Percentiles rank a stretch among this genome's conserved stretches.
Evolutionary conservation across 257 asterid species (phyloP).

Genomic region (Eustoma russellianum): DNA sequence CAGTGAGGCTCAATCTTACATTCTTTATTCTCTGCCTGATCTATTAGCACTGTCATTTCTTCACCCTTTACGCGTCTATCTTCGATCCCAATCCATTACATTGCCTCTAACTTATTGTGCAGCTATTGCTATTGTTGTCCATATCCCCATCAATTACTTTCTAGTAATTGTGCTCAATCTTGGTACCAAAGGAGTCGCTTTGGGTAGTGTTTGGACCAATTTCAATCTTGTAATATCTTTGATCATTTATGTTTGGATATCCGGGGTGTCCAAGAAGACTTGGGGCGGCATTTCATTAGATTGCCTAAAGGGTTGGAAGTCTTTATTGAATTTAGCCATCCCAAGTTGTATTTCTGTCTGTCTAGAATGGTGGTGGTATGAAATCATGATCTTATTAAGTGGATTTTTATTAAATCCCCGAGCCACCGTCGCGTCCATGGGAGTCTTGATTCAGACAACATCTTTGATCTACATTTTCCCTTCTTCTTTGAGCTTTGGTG

Average conservation of each 20-base stretch:
- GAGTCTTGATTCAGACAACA: slow-evolving; percentile 29
- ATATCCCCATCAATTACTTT: slow-evolving; percentile 26
- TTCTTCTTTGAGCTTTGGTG: slow-evolving; percentile 31
- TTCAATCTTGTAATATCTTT: slow-evolving; percentile 27
- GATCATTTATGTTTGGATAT: slow-evolving; percentile 9
- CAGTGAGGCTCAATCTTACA: slow-evolving; percentile 18
- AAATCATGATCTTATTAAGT: slow-evolving; percentile 28
- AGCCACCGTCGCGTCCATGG: slow-evolving; percentile 31
- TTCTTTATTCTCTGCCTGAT: slow-evolving; percentile 28
- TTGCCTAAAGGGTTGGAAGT: slow-evolving; percentile 19
- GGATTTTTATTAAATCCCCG: slow-evolving; percentile 27
- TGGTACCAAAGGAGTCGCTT: slow-evolving; percentile 30
- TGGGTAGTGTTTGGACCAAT: slow-evolving; percentile 29
- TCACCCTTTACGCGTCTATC: slow-evolving; percentile 28
- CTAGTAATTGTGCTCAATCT: slow-evolving; percentile 21
- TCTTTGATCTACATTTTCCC: slow-evolving; percentile 34
- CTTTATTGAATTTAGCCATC: slow-evolving; percentile 23
- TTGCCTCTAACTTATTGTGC: slow-evolving; percentile 33
- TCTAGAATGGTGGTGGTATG: slow-evolving; percentile 47
- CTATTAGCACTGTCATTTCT: slow-evolving; percentile 24
- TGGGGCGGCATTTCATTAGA: slow-evolving; percentile 25
- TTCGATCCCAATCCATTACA: slow-evolving; percentile 31
- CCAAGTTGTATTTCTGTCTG: slow-evolving; percentile 34
- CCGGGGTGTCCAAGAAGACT: slow-evolving; percentile 15
- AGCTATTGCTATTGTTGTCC: slow-evolving; percentile 16